Evolutionary conservation across 441 rosid species (phyloP).

Genomic region (Lepidium campestre): DNA sequence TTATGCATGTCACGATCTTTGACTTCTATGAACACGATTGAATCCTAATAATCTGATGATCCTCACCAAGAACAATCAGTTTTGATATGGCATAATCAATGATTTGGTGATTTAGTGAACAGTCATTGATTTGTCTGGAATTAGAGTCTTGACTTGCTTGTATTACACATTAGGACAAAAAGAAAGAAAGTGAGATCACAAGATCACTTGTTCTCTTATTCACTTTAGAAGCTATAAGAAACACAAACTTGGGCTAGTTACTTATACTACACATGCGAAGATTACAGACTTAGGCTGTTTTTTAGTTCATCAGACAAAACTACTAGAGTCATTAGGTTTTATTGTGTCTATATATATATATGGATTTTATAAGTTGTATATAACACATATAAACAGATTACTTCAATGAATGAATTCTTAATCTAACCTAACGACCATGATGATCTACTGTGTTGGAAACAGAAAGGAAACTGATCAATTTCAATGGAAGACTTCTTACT

Average conservation of each 20-base stretch:
- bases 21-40: too few species aligned
- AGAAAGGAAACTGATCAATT: conserved; percentile 33
- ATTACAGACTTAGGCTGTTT: not conserved
- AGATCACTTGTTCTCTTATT: conserved; percentile 1
- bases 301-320: not conserved
- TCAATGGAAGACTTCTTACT: conserved; percentile 46
- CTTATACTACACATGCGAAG: not conserved
- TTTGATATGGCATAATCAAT: too few species aligned
- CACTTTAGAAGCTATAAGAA: not conserved
- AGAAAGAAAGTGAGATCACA: not conserved
- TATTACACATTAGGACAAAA: not conserved
- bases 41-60: too few species aligned
- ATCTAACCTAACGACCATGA: conserved; percentile 33
- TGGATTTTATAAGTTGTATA: not conserved
- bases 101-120: too few species aligned
- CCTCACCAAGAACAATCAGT: too few species aligned
- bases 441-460: conserved; percentile 33
- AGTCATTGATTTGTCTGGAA: too few species aligned
- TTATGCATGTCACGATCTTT: too few species aligned
- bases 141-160: not conserved
- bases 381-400: conserved; percentile 34
- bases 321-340: conserved; percentile 23
- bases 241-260: not conserved
- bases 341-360: conserved; percentile 14
- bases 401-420: conserved; percentile 46